These are phyloP conservation scores for Fusarium musae DNA, from an alignment of 2,329 filamentous ascomycete genomes.

Conservation along the genomic window DNA sequence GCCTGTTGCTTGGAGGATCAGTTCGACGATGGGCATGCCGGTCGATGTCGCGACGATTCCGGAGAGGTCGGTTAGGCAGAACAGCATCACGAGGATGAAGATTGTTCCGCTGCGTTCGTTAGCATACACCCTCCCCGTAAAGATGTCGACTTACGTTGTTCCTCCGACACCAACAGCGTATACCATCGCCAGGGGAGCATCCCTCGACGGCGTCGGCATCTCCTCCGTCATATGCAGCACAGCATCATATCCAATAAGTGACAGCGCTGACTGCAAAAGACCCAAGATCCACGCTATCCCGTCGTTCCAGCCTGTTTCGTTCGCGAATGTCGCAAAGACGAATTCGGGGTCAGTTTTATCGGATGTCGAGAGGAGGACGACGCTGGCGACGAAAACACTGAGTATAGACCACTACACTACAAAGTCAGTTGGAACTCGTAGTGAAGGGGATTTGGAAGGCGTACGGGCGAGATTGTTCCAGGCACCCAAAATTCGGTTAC, in stretches of 20 bases:
- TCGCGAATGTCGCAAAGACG: slow-evolving; percentile 58
- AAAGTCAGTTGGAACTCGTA: neutral
- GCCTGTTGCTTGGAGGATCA: slow-evolving; percentile 56
- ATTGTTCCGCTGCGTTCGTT: slow-evolving; percentile 40
- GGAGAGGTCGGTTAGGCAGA: slow-evolving; percentile 53
- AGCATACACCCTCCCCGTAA: too few relatives aligned
- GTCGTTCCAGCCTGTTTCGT: slow-evolving; percentile 58
- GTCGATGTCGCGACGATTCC: slow-evolving; percentile 52
- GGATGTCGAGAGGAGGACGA: slow-evolving; percentile 54
- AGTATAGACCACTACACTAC: slow-evolving; percentile 56
- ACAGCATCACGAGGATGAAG: slow-evolving; percentile 56
- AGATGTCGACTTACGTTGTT: slow-evolving; percentile 46
- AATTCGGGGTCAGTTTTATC: slow-evolving; percentile 54
- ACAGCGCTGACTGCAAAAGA: slow-evolving; percentile 53
- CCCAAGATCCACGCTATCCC: slow-evolving; percentile 61
- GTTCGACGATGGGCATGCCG: slow-evolving; percentile 58
- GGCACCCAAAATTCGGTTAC: slow-evolving; percentile 53
- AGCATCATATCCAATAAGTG: slow-evolving; percentile 56
- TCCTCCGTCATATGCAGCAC: slow-evolving; percentile 59
- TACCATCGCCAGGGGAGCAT: slow-evolving; percentile 56
- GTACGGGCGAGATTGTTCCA: slow-evolving; percentile 56
- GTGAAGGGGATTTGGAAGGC: neutral
- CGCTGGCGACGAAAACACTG: slow-evolving; percentile 56
- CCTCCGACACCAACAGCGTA: slow-evolving; percentile 57
- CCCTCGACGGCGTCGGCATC: slow-evolving; percentile 54